A percentile compares a stretch with the other conserved stretches of the same genome.
Conservation (phyloP, 139 green algal species). For the Ostreobium quekettii region DNA sequence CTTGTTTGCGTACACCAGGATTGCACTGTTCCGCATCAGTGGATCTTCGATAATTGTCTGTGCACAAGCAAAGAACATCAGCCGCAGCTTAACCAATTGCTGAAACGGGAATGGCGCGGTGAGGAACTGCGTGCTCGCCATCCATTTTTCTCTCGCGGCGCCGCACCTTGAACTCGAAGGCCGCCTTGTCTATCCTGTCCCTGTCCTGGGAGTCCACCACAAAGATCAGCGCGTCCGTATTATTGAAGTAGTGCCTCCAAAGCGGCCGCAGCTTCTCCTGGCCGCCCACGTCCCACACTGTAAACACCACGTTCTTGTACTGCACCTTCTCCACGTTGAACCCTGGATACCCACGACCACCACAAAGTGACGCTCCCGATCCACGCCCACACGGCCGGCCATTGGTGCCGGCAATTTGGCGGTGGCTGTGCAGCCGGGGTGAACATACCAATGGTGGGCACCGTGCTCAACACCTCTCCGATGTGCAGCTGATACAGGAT, state of each 20-base stretch:
- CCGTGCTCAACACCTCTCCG: slow-evolving; percentile 83
- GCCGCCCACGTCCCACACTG: slow-evolving; percentile 87
- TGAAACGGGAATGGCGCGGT: not conserved
- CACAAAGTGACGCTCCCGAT: no score
- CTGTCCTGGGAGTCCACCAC: slow-evolving; percentile 94
- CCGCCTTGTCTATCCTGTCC: slow-evolving; percentile 72
- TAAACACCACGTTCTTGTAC: slow-evolving; percentile 93
- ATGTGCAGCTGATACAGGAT: slow-evolving; percentile 99
- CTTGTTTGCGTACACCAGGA: slow-evolving; percentile 99
- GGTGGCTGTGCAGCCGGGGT: not conserved
- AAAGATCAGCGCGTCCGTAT: slow-evolving; percentile 97
- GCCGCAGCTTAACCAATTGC: slow-evolving; percentile 11
- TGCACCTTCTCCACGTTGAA: slow-evolving; percentile 96
- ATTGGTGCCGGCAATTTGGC: no score
- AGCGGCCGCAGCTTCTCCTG: slow-evolving; percentile 94
- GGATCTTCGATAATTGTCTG: slow-evolving; percentile 83
- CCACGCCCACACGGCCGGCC: no score
- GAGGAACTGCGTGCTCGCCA: not conserved
- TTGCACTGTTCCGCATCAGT: slow-evolving; percentile 82
- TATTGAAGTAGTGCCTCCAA: slow-evolving; percentile 97
- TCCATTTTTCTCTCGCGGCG: no score
- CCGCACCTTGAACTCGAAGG: slow-evolving; percentile 73
- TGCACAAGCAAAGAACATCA: not conserved
- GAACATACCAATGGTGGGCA: slow-evolving; percentile 84
- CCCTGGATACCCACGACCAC: slow-evolving; percentile 13